Conservation (phyloP, 2,329 filamentous ascomycete genomes). For the Cyphellophora attinorum region DNA sequence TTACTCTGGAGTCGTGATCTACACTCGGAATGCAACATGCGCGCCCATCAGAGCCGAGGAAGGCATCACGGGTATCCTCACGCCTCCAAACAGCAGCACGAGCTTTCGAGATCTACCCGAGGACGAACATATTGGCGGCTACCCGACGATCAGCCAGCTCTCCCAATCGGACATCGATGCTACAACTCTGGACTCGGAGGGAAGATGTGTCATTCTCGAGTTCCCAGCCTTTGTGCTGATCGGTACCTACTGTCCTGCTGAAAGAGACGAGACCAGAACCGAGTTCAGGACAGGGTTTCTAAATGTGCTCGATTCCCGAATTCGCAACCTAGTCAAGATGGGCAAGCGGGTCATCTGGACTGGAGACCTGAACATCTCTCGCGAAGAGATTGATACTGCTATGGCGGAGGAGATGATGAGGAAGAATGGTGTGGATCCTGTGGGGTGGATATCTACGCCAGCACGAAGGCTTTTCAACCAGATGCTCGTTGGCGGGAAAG, state of each 20-base stretch:
- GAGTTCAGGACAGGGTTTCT: constrained; percentile 76
- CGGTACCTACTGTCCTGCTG: constrained; percentile 85
- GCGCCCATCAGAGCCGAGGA: constrained; percentile 85
- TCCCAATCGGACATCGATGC: constrained; percentile 54
- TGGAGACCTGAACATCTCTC: constrained; percentile 78
- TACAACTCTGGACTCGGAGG: constrained; percentile 72
- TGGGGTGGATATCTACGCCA: constrained; percentile 64
- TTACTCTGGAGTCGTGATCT: constrained; percentile 92
- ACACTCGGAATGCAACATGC: constrained; percentile 79
- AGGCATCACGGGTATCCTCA: constrained; percentile 76
- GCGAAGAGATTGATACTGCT: constrained; percentile 64
- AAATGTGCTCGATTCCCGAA: constrained; percentile 66
- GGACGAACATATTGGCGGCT: constrained; percentile 76
- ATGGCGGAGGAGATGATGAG: constrained; percentile 61
- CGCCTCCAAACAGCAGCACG: constrained; percentile 59
- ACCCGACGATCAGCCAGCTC: constrained; percentile 63
- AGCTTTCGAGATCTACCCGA: constrained; percentile 66
- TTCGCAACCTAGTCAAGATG: constrained; percentile 69
- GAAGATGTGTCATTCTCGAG: constrained; percentile 80
- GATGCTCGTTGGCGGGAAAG: constrained; percentile 63
- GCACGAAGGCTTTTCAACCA: constrained; percentile 76
- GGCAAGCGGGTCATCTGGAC: constrained; percentile 80
- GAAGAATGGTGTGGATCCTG: constrained; percentile 57
- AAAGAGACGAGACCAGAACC: constrained; percentile 72
- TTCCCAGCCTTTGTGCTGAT: constrained; percentile 92